phyloP scores from a whole-genome alignment of 805 yeast genomes.

The Kluyveromyces siamensis region DNA sequence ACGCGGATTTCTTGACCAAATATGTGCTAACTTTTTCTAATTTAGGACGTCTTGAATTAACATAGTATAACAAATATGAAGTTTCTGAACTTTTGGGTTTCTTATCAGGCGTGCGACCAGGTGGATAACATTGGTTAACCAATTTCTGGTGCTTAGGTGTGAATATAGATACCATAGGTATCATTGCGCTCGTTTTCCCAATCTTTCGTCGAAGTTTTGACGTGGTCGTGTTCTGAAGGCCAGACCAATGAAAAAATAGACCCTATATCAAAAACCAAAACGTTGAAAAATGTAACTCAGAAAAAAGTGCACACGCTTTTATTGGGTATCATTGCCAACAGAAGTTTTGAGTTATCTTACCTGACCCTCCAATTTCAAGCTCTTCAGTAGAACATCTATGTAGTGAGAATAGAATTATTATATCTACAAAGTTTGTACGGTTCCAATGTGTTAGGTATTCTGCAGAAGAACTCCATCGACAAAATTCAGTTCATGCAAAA shows the following conservation, averaged over 20 bases:
- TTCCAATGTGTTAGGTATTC: no score
- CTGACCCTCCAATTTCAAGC: no score
- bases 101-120: slow-evolving; percentile 79
- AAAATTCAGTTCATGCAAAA: no score
- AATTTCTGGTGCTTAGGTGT: slow-evolving; percentile 83
- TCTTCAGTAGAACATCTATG: no score
- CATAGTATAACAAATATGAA: slow-evolving; percentile 79
- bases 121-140: slow-evolving; percentile 86
- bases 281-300: not conserved
- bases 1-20: slow-evolving; percentile 48
- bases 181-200: not conserved
- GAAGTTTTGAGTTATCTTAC: no score
- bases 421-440: no score
- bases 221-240: not conserved
- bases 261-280: not conserved
- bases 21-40: slow-evolving; percentile 76
- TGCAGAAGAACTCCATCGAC: no score
- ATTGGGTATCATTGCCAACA: no score
- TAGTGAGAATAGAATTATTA: no score
- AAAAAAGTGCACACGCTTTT: not conserved
- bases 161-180: slow-evolving; percentile 27
- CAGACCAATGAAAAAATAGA: not conserved
- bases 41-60: slow-evolving; percentile 81
- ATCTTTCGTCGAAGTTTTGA: not conserved
- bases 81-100: slow-evolving; percentile 89